These are phyloP conservation scores for Penicillium sclerotigenum DNA, from an alignment of 2,329 filamentous ascomycete species.

Conservation along the genomic window DNA sequence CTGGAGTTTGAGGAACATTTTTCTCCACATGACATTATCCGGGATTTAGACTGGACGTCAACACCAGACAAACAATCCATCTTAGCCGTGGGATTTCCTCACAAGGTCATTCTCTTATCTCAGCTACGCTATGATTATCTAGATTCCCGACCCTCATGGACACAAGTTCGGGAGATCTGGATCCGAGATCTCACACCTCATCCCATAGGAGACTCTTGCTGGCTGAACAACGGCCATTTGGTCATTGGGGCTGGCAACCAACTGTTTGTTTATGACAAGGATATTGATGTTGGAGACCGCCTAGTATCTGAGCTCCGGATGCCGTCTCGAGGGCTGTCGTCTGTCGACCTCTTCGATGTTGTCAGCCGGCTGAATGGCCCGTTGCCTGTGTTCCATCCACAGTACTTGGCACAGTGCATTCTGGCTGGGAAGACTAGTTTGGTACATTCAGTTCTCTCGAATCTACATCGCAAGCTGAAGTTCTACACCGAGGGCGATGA, in stretches of 20 bases:
- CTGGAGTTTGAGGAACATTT: conserved; percentile 79
- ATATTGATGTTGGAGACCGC: conserved; percentile 63
- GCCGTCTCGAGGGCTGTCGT: conserved; percentile 47
- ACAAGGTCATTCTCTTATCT: conserved; percentile 74
- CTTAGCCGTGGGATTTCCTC: conserved; percentile 87
- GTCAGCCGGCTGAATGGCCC: conserved; percentile 83
- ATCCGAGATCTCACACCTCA: conserved; percentile 81
- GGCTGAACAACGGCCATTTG: conserved; percentile 80
- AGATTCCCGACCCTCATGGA: conserved; percentile 85
- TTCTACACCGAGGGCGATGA: conserved; percentile 78
- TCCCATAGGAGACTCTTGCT: conserved; percentile 88
- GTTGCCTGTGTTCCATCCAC: conserved; percentile 86
- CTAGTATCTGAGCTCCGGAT: conserved; percentile 56
- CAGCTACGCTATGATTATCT: conserved; percentile 92
- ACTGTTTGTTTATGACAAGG: conserved; percentile 76
- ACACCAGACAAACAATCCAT: conserved; percentile 87
- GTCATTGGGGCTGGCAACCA: conserved; percentile 90
- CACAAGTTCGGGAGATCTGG: conserved; percentile 74
- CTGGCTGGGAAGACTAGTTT: conserved; percentile 70
- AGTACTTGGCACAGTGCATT: conserved; percentile 83
- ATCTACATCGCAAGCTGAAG: conserved; percentile 72
- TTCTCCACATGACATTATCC: conserved; percentile 68
- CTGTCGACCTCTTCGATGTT: conserved; percentile 72
- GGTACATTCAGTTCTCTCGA: conserved; percentile 70
- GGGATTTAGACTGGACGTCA: conserved; percentile 90